phyloP scores from a whole-genome alignment of 148 eudicot genomes.

The Dysphania ambrosioides region DNA sequence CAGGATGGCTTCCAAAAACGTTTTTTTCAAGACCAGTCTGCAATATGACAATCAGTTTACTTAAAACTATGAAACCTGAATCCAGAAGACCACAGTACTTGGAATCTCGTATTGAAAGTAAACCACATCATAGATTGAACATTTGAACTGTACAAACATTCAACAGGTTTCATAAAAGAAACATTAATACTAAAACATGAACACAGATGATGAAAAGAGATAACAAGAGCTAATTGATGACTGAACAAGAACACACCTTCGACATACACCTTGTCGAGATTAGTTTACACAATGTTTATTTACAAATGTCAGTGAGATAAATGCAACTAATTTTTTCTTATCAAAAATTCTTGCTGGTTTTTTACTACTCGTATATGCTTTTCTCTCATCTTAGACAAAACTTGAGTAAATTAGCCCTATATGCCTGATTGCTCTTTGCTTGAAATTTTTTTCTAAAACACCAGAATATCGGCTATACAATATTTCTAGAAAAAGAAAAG shows the following conservation, averaged over 20 bases:
- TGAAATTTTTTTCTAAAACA: too few relatives aligned
- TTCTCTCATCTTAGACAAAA: too few relatives aligned
- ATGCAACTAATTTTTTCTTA: background rate
- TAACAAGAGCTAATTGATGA: too few relatives aligned
- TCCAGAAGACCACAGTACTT: background rate
- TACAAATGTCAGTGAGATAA: background rate
- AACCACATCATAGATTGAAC: background rate
- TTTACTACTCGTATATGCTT: too few relatives aligned
- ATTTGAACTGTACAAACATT: background rate
- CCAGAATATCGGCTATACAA: too few relatives aligned
- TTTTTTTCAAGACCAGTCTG: constrained; percentile 92
- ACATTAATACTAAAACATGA: background rate
- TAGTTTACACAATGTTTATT: background rate
- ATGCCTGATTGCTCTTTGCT: too few relatives aligned
- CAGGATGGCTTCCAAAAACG: constrained; percentile 80
- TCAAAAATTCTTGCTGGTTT: background rate
- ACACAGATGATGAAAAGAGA: background rate
- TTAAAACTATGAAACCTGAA: background rate
- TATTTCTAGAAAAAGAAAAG: background rate
- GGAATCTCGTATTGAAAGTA: background rate
- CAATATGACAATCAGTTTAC: constrained; percentile 26
- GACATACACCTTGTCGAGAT: background rate
- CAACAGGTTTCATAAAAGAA: background rate
- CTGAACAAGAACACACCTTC: background rate
- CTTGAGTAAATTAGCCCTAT: too few relatives aligned